These are phyloP conservation scores for Trichoderma endophyticum DNA, from an alignment of 2,329 filamentous ascomycete genomes.

Conservation along the genomic window DNA sequence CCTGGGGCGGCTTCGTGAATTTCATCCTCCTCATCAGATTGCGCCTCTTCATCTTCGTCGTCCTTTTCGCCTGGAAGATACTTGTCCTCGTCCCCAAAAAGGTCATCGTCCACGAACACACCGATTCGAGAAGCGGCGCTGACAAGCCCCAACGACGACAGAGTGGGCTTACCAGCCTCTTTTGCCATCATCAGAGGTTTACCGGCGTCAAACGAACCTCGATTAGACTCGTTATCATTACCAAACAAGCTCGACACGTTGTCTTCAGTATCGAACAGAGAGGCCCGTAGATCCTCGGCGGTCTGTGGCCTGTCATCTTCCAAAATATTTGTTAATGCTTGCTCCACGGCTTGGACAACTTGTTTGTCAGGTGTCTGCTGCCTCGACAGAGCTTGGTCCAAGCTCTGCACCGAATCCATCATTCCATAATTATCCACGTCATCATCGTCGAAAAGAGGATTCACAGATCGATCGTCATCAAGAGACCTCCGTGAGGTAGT, in stretches of 20 bases:
- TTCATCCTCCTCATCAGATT: constrained; percentile 67
- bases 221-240: constrained; percentile 58
- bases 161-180: constrained; percentile 69
- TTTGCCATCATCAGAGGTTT: constrained; percentile 36
- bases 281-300: constrained; percentile 61
- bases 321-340: constrained; percentile 88
- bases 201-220: constrained; percentile 58
- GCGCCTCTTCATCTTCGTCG: constrained; percentile 58
- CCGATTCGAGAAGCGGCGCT: constrained; percentile 83
- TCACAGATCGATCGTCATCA: constrained; percentile 52
- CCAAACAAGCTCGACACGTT: constrained; percentile 48
- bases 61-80: constrained; percentile 84
- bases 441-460: constrained; percentile 76
- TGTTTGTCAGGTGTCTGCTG: constrained; percentile 65
- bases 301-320: constrained; percentile 67
- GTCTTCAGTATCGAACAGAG: constrained; percentile 54
- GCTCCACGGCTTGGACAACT: constrained; percentile 89
- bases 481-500: constrained; percentile 60
- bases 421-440: constrained; percentile 69
- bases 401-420: constrained; percentile 69
- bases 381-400: constrained; percentile 63
- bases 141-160: constrained; percentile 87
- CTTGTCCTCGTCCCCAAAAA: constrained; percentile 86
- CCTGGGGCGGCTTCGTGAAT: constrained; percentile 94
- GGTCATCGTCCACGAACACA: constrained; percentile 89